Percentiles rank a stretch among this genome's conserved stretches.
These are phyloP conservation scores for Ascochyta lentis DNA, from an alignment of 2,329 filamentous ascomycete genomes.

Conservation along the genomic window DNA sequence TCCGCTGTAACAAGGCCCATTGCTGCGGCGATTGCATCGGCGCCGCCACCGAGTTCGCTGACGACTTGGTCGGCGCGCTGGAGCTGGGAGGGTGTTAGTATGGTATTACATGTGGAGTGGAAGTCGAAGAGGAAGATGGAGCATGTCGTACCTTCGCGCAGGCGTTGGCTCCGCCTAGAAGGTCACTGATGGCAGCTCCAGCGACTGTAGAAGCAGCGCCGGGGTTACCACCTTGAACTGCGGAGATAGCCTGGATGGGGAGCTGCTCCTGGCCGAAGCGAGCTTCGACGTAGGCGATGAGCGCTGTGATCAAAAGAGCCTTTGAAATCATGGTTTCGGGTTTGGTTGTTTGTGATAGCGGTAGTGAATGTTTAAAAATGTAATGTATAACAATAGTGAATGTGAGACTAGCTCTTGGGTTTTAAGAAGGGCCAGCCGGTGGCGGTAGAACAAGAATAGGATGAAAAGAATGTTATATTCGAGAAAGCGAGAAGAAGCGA, in stretches of 20 bases:
- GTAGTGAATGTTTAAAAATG: slow-evolving; percentile 4
- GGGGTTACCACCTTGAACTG: slow-evolving; percentile 61
- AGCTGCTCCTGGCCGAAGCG: slow-evolving; percentile 70
- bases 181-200: slow-evolving; percentile 65
- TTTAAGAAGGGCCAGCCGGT: slow-evolving; percentile 41
- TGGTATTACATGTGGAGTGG: background rate
- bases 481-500: slow-evolving; percentile 26
- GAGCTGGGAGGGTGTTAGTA: slow-evolving; percentile 55
- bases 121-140: too few relatives aligned
- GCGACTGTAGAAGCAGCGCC: slow-evolving; percentile 70
- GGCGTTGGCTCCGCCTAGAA: slow-evolving; percentile 69
- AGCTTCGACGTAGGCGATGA: slow-evolving; percentile 47
- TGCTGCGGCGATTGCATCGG: slow-evolving; percentile 67
- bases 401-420: slow-evolving; percentile 47
- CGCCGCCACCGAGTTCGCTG: slow-evolving; percentile 64
- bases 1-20: slow-evolving; percentile 69
- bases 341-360: slow-evolving; percentile 25
- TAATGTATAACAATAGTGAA: slow-evolving; percentile 20
- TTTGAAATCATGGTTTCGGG: slow-evolving; percentile 45
- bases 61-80: slow-evolving; percentile 70
- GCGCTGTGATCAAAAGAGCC: slow-evolving; percentile 35
- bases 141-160: slow-evolving; percentile 64
- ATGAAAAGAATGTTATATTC: slow-evolving; percentile 26
- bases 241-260: slow-evolving; percentile 62
- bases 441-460: slow-evolving; percentile 33